Evolutionary conservation across 2,329 filamentous ascomycete species (phyloP).

Genomic region (Scytalidium lignicola): DNA sequence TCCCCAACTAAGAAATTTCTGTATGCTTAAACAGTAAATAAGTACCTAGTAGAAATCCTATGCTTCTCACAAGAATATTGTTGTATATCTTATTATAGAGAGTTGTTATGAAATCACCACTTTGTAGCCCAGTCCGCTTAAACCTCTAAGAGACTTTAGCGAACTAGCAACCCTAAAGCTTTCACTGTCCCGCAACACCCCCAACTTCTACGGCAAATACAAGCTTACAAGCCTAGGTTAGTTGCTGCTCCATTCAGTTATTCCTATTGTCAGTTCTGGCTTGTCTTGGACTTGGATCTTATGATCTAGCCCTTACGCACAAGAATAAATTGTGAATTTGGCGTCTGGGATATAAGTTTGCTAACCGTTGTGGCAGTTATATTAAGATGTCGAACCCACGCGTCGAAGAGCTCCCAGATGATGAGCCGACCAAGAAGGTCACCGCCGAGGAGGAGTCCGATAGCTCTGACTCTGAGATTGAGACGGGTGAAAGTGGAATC

Average conservation of each 20-base stretch:
- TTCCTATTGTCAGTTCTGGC: not conserved
- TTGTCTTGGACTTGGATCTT: not conserved
- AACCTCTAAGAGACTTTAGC: conserved; percentile 1
- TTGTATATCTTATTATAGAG: not conserved
- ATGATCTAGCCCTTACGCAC: not conserved
- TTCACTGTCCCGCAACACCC: not conserved
- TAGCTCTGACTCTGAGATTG: conserved; percentile 71
- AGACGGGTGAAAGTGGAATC: conserved; percentile 57
- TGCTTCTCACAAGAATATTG: not conserved
- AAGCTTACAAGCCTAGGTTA: not conserved
- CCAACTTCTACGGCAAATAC: not conserved
- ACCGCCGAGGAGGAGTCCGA: conserved; percentile 68
- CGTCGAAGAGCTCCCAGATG: conserved; percentile 95
- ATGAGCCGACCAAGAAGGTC: conserved; percentile 76
- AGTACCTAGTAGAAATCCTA: not conserved
- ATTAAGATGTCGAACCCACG: conserved; percentile 91
- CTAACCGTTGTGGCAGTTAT: conserved; percentile 25
- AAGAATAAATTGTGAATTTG: not conserved
- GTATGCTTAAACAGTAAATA: not conserved
- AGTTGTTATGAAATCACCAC: not conserved
- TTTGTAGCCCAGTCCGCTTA: not conserved
- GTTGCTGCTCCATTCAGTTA: not conserved
- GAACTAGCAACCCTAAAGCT: conserved; percentile 5
- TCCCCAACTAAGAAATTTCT: not conserved
- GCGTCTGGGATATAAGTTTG: conserved; percentile 6